These are phyloP conservation scores for Yamadazyma buinensis DNA, from an alignment of 1,139 yeast genomes.

Conservation along the genomic window DNA sequence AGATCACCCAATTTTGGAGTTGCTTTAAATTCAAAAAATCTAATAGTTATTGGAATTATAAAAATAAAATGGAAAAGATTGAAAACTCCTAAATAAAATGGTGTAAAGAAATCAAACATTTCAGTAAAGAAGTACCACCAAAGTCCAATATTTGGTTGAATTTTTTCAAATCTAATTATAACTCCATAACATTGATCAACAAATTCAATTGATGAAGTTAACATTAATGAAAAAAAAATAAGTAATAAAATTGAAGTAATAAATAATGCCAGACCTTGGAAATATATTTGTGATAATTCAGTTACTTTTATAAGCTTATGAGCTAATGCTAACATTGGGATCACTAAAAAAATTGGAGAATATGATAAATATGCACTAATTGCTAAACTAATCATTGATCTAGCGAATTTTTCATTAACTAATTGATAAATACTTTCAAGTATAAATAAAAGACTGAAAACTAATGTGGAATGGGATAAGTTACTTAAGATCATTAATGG, in stretches of 20 bases:
- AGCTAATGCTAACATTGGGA: slow-evolving; percentile 50
- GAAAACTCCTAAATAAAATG: slow-evolving; percentile 81
- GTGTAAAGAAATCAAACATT: slow-evolving; percentile 84
- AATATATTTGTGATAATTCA: slow-evolving; percentile 15
- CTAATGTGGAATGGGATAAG: slow-evolving; percentile 64
- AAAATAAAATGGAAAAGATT: slow-evolving; percentile 70
- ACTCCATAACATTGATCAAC: slow-evolving; percentile 60
- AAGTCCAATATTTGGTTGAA: slow-evolving; percentile 82
- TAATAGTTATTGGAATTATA: slow-evolving; percentile 67
- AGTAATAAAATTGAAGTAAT: slow-evolving; percentile 28
- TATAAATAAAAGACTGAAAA: slow-evolving; percentile 57
- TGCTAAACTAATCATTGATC: slow-evolving; percentile 55
- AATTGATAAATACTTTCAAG: slow-evolving; percentile 49
- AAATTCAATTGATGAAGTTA: slow-evolving; percentile 44
- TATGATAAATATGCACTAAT: slow-evolving; percentile 62
- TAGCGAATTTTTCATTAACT: slow-evolving; percentile 29
- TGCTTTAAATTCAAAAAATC: slow-evolving; percentile 42
- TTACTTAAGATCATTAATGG: slow-evolving; percentile 72
- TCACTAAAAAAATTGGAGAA: slow-evolving; percentile 53
- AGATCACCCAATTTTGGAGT: slow-evolving; percentile 37
- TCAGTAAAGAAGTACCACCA: slow-evolving; percentile 99
- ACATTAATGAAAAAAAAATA: slow-evolving; percentile 26
- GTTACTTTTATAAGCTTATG: slow-evolving; percentile 16
- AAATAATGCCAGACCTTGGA: slow-evolving; percentile 25
- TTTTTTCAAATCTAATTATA: slow-evolving; percentile 57